These are phyloP conservation scores for Astrothelium macrocarpum DNA, from an alignment of 495 filamentous ascomycete genomes.

Conservation along the genomic window DNA sequence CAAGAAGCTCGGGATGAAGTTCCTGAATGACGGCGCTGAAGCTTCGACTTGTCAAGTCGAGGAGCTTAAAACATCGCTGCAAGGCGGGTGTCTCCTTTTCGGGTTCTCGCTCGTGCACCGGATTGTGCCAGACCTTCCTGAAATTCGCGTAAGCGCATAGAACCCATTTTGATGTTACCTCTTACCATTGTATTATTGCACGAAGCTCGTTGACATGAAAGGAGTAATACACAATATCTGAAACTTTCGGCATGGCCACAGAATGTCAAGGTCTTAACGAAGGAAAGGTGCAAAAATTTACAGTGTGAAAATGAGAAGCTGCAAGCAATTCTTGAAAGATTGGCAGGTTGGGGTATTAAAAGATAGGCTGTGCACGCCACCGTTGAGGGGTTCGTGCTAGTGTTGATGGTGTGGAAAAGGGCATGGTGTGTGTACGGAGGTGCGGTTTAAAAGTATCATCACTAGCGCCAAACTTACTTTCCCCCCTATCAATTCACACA, in stretches of 20 bases:
- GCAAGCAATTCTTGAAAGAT: background rate
- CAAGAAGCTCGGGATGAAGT: slow-evolving; percentile 82
- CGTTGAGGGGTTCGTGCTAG: background rate
- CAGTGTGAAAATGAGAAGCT: background rate
- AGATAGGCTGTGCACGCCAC: background rate
- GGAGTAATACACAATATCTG: slow-evolving; percentile 60
- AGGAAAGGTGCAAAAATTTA: background rate
- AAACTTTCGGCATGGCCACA: slow-evolving; percentile 42
- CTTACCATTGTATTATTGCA: slow-evolving; percentile 86
- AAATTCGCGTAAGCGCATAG: background rate
- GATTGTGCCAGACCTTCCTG: slow-evolving; percentile 95
- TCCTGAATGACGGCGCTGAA: slow-evolving; percentile 93
- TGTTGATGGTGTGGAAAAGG: too few relatives aligned
- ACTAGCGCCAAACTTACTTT: too few relatives aligned
- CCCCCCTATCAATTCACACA: too few relatives aligned
- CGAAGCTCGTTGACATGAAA: slow-evolving; percentile 73
- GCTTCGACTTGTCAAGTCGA: slow-evolving; percentile 82
- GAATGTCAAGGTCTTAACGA: background rate
- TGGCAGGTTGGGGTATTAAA: background rate
- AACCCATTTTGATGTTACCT: background rate
- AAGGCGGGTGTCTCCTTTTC: slow-evolving; percentile 64
- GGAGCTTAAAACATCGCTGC: slow-evolving; percentile 71
- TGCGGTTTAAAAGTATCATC: too few relatives aligned
- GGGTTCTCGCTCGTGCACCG: slow-evolving; percentile 73
- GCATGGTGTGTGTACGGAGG: too few relatives aligned